Base-by-base conservation (phyloP, 139 green algal genomes). In the Bryopsis sp. region DNA sequence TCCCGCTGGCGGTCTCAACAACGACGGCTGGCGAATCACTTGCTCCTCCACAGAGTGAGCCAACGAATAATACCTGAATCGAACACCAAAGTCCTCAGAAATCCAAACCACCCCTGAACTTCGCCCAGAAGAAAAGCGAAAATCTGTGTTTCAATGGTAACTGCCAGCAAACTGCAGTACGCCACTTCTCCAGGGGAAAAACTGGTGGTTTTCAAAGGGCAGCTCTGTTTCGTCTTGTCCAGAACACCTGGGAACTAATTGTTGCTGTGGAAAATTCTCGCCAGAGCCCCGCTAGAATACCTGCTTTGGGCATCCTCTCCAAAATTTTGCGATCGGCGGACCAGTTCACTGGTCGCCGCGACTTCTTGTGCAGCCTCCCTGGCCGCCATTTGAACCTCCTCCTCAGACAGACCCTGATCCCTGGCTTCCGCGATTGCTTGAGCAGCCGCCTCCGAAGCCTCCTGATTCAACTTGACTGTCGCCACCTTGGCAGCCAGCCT, bases 401-500 rank as follows among this genome's bases (percentile, higher is more conserved):
- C 86, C 34, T 89, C 85, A 34, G 68, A 82, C 60, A 89, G 15
- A 29, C 84, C 83, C 74, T 81, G 65, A 1, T 74, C 78, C 24
- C 79, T 72, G 0, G 81, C 86, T 60, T 88, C 82, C 35, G 74
- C 71, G 29, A 82, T 66, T 39, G 82, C 85, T 39, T 67, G 34
- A 34, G 72, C 62, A 8, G 73, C 72, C 26, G 82, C 84, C 72
- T 90, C 84, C 50, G 73, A 74, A 0, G 67, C 70, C 68, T 89
- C 83, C 60, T 94, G 80, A 1, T 72, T 58, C 58, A 84, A 63
- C 71, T 91, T 87, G 4, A 88, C 84, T 28, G 58, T 73, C 47
- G 86, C 81, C n/a, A 97, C 83, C 81, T 93, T 94, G 78, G 68
- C 63, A 15, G 86, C 84, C 57, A 99, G 88, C 34, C 82, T 78